These are phyloP conservation scores for Cryphonectria radicalis DNA, from an alignment of 2,329 filamentous ascomycete species.

Conservation along the genomic window DNA sequence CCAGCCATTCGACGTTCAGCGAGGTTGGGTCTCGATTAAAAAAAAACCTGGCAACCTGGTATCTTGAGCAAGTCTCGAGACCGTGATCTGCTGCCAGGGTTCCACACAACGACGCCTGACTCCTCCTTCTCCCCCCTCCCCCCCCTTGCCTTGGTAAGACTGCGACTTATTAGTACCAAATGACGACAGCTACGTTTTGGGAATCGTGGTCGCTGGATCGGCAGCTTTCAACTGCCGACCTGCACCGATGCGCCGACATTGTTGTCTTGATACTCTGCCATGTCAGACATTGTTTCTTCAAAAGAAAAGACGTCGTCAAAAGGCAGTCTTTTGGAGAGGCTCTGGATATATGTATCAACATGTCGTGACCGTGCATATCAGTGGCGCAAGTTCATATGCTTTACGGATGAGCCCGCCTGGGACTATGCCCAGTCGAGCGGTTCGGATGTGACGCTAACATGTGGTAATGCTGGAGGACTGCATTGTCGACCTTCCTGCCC, in stretches of 20 bases:
- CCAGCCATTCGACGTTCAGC: conserved; percentile 12
- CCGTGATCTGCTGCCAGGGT: background rate
- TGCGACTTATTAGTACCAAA: conserved; percentile 20
- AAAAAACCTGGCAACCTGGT: background rate
- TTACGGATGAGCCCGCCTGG: conserved; percentile 9
- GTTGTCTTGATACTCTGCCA: conserved; percentile 1
- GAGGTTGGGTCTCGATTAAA: background rate
- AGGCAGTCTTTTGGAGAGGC: background rate
- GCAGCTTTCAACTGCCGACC: conserved; percentile 17
- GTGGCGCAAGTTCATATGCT: conserved; percentile 18
- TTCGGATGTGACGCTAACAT: conserved; percentile 18
- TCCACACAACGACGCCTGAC: conserved; percentile 5
- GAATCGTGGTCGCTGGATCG: conserved; percentile 17
- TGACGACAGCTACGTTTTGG: conserved; percentile 21
- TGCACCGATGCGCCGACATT: conserved; percentile 20
- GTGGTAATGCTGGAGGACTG: background rate
- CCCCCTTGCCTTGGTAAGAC: conserved; percentile 7
- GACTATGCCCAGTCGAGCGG: conserved; percentile 18
- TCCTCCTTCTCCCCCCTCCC: background rate
- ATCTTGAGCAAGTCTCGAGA: background rate
- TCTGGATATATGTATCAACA: background rate
- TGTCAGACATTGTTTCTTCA: background rate
- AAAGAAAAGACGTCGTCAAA: background rate
- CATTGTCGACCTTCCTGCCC: conserved; percentile 23
- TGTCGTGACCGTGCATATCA: conserved; percentile 20